These are phyloP conservation scores for Melampsora larici-populina DNA, from an alignment of 1,284 basidiomycete species.

Conservation along the genomic window DNA sequence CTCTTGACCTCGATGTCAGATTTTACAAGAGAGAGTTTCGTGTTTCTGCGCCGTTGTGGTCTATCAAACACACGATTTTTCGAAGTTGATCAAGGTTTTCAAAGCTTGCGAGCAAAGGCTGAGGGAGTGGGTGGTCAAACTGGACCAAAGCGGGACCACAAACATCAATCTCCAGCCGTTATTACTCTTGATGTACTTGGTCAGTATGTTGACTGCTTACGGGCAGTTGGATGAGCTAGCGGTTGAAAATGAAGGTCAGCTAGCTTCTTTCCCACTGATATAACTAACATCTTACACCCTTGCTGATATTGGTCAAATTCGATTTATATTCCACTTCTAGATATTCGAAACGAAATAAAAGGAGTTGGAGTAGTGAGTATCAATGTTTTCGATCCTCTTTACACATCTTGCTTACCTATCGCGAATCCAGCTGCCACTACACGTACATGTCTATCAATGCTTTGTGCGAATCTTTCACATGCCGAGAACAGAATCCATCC, in stretches of 20 bases:
- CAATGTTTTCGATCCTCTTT: background rate
- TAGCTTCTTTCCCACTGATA: slow-evolving; percentile 58
- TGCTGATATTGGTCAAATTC: background rate
- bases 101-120: slow-evolving; percentile 73
- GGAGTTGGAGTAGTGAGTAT: slow-evolving; percentile 18
- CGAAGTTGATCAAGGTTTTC: slow-evolving; percentile 69
- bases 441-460: slow-evolving; percentile 26
- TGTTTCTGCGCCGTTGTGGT: slow-evolving; percentile 83
- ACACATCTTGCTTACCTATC: background rate
- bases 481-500: slow-evolving; percentile 2
- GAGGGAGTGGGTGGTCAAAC: slow-evolving; percentile 30
- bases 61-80: slow-evolving; percentile 79
- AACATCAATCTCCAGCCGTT: slow-evolving; percentile 49
- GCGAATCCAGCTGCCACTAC: background rate
- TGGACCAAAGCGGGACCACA: background rate
- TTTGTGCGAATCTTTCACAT: slow-evolving; percentile 26
- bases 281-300: background rate
- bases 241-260: slow-evolving; percentile 60
- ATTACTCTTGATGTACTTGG: slow-evolving; percentile 70
- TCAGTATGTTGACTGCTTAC: slow-evolving; percentile 78
- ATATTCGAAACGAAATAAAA: slow-evolving; percentile 24
- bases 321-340: background rate
- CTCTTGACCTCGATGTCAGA: slow-evolving; percentile 57
- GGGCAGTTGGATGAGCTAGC: slow-evolving; percentile 69
- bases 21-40: slow-evolving; percentile 81